Evolutionary conservation across 306 rosid species (phyloP).

Genomic region (Aeschynomene evenia): DNA sequence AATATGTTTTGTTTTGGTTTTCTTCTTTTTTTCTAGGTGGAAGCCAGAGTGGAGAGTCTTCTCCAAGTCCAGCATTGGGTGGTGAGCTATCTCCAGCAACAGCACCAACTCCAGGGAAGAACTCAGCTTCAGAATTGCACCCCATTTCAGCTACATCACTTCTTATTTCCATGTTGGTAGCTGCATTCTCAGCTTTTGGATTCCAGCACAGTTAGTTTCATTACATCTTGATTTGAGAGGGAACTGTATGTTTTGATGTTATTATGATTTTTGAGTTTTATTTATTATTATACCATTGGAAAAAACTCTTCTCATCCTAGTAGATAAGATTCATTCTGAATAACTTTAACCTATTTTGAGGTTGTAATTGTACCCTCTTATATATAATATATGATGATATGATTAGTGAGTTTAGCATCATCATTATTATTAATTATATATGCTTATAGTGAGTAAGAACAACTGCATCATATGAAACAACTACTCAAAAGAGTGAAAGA

Average conservation of each 20-base stretch:
- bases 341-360: constrained; percentile 1
- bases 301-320: constrained; percentile 12
- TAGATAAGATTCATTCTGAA: constrained; percentile 14
- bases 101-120: constrained; percentile 14
- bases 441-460: neutral
- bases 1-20: too few species aligned
- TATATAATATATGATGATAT: constrained; percentile 5
- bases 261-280: neutral
- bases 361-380: constrained; percentile 14
- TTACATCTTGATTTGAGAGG: constrained; percentile 13
- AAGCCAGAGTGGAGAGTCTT: constrained; percentile 40
- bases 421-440: neutral
- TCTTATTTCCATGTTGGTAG: neutral
- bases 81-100: constrained; percentile 24
- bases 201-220: neutral
- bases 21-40: constrained; percentile 9
- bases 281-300: neutral
- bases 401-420: neutral
- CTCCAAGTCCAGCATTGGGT: constrained; percentile 15
- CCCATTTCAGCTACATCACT: constrained; percentile 27
- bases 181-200: constrained; percentile 27
- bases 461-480: too few species aligned
- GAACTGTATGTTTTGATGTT: constrained; percentile 7
- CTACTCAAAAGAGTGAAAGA: too few species aligned
- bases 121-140: constrained; percentile 26